These are phyloP conservation scores for Sporisorium sorghi DNA, from an alignment of 1,284 basidiomycete genomes.

Conservation along the genomic window DNA sequence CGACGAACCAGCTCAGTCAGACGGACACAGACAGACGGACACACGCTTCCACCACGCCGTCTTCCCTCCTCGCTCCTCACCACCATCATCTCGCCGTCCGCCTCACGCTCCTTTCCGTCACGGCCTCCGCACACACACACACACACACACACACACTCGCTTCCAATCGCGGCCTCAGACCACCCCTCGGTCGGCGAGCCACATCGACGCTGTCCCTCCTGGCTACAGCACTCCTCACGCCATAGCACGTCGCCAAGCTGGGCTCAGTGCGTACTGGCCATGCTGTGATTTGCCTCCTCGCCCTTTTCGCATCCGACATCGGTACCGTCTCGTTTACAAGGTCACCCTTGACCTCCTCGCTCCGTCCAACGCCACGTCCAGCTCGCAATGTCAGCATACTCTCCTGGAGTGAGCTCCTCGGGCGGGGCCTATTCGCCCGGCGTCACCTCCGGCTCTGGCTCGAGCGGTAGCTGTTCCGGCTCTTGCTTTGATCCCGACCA, in stretches of 20 bases:
- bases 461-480: constrained; percentile 44
- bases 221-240: neutral
- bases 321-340: neutral
- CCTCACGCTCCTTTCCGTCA: neutral
- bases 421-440: constrained; percentile 44
- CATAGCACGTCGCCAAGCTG: constrained; percentile 7
- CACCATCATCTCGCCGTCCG: neutral
- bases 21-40: no score
- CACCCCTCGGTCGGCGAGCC: neutral
- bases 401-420: constrained; percentile 26
- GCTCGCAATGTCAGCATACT: constrained; percentile 27
- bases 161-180: neutral
- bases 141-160: neutral
- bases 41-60: neutral
- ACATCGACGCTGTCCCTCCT: neutral
- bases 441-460: constrained; percentile 15
- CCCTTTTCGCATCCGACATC: no score
- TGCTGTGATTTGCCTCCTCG: neutral
- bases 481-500: constrained; percentile 49
- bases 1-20: neutral
- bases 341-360: neutral
- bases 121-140: neutral
- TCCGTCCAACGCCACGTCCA: neutral
- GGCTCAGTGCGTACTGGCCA: constrained; percentile 5
- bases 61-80: neutral